Percentiles rank a stretch among this genome's conserved stretches.
Evolutionary conservation across 2,329 filamentous ascomycete genomes (phyloP).

Genomic region (Xylariales sp.): DNA sequence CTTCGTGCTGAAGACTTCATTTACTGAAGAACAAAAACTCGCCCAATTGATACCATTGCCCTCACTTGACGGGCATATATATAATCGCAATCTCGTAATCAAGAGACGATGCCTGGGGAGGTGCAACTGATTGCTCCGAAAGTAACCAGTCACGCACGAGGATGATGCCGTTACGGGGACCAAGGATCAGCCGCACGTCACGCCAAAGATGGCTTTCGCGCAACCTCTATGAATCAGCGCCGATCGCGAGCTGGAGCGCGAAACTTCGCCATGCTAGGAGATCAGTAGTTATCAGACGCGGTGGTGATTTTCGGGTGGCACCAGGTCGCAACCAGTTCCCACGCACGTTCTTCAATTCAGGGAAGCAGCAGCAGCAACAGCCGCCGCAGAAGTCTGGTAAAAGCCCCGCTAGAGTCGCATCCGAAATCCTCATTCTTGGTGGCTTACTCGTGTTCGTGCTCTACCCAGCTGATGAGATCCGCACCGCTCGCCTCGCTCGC

Average conservation of each 20-base stretch:
- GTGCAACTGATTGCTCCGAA: background rate
- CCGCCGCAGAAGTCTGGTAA: constrained; percentile 17
- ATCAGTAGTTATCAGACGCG: constrained; percentile 3
- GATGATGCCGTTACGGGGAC: constrained; percentile 5
- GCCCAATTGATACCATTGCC: no score
- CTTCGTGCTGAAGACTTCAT: no score
- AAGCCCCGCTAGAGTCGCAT: constrained; percentile 18
- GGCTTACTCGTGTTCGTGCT: constrained; percentile 33
- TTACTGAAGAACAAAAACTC: no score
- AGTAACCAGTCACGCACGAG: constrained; percentile 1
- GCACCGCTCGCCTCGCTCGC: constrained; percentile 13
- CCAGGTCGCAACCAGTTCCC: constrained; percentile 11
- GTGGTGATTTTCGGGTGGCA: background rate
- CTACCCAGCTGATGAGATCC: constrained; percentile 32
- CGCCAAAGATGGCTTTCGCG: constrained; percentile 2
- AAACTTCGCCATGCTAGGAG: constrained; percentile 2
- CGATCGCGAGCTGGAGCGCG: constrained; percentile 8
- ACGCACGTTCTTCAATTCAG: constrained; percentile 19
- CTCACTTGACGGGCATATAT: background rate
- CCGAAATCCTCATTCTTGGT: constrained; percentile 26
- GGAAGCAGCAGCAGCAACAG: constrained; percentile 10
- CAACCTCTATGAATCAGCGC: constrained; percentile 4
- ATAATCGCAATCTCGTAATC: no score
- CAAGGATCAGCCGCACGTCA: constrained; percentile 1
- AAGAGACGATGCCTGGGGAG: background rate